These are phyloP conservation scores for Leishmania lainsoni DNA, from an alignment of 208 protist genomes.

Conservation along the genomic window DNA sequence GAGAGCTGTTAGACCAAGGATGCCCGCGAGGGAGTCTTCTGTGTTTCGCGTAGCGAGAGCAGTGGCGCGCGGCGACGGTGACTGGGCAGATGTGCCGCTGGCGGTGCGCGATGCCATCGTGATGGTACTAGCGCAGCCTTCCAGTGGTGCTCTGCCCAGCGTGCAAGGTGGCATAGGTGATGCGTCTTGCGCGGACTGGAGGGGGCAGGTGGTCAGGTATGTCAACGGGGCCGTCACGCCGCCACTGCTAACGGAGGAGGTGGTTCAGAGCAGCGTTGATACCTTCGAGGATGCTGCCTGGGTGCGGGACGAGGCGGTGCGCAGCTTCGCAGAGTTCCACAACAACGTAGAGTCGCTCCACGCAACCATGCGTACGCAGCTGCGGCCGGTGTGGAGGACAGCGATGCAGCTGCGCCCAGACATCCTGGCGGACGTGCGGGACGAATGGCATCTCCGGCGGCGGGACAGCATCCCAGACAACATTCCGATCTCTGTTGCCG, in stretches of 20 bases:
- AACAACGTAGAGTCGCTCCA: conserved; percentile 78
- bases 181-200: background rate
- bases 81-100: conserved; percentile 71
- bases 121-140: conserved; percentile 34
- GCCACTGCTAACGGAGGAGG: conserved; percentile 53
- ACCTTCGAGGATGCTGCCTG: conserved; percentile 80
- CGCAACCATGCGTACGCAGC: conserved; percentile 52
- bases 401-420: conserved; percentile 69
- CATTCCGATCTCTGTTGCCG: conserved; percentile 33
- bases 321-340: conserved; percentile 81
- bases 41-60: conserved; percentile 17
- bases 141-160: conserved; percentile 5
- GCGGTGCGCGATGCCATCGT: conserved; percentile 74
- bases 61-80: conserved; percentile 57
- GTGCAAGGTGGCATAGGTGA: background rate
- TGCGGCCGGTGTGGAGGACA: conserved; percentile 63
- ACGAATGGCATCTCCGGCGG: conserved; percentile 29
- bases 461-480: conserved; percentile 58
- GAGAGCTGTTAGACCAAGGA: background rate
- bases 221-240: background rate
- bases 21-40: background rate
- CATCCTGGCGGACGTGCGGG: conserved; percentile 39
- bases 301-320: conserved; percentile 73
- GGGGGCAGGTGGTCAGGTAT: background rate
- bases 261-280: conserved; percentile 66